Percentiles rank a stretch among this genome's conserved stretches.
phyloP scores from a whole-genome alignment of 495 filamentous ascomycete genomes.

The Podospora pseudoanserina region DNA sequence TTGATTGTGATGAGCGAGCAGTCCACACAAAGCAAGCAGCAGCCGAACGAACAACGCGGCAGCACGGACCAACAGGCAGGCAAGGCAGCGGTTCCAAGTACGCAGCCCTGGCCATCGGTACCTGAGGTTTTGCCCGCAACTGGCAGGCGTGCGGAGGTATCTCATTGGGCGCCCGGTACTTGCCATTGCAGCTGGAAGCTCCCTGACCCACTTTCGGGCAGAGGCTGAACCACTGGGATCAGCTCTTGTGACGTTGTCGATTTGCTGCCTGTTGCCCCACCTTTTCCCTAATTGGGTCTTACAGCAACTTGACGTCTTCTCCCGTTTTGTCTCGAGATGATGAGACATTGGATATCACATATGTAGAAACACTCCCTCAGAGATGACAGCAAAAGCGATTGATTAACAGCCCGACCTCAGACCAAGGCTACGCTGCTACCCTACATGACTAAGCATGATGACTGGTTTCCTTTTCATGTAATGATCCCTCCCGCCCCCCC shows the following conservation, averaged over 20 bases:
- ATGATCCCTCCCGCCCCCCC: not conserved
- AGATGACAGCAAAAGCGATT: not conserved
- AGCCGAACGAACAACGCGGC: constrained; percentile 26
- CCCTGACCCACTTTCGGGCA: constrained; percentile 18
- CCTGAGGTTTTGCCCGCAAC: not conserved
- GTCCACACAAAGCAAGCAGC: constrained; percentile 9
- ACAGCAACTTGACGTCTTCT: constrained; percentile 3
- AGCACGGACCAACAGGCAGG: constrained; percentile 22
- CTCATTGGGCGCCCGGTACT: constrained; percentile 14
- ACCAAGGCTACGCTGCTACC: not conserved
- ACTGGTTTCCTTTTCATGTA: not conserved
- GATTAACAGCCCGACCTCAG: not conserved
- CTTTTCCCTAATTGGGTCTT: constrained; percentile 4
- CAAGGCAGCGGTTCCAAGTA: constrained; percentile 22
- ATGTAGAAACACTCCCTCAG: not conserved
- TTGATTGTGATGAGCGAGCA: not conserved
- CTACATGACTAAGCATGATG: not conserved
- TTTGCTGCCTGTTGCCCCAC: constrained; percentile 32
- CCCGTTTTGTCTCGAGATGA: not conserved
- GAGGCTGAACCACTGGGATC: constrained; percentile 2
- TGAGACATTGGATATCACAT: not conserved
- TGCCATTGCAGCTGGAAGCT: constrained; percentile 9
- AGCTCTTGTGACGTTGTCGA: constrained; percentile 36
- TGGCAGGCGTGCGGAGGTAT: constrained; percentile 11
- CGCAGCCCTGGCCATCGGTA: constrained; percentile 7